A percentile compares a stretch with the other conserved stretches of the same genome.
Evolutionary conservation across 768 basidiomycete genomes (phyloP).

Genomic region (Terana coerulea): DNA sequence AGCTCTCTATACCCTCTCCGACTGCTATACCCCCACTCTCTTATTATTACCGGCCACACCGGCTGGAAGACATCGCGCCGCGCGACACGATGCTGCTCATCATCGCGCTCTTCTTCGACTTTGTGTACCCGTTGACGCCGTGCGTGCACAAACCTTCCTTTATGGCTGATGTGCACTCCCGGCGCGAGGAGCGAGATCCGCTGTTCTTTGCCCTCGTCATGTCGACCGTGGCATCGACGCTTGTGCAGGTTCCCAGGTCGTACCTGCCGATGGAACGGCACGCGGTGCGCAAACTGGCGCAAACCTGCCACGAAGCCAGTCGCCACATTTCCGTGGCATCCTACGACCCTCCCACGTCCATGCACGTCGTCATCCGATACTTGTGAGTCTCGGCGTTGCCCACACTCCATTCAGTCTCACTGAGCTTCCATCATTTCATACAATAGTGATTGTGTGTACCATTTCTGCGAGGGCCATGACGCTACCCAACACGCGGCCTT

Average conservation of each 20-base stretch:
- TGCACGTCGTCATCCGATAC: conserved; percentile 84
- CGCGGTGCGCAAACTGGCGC: conserved; percentile 80
- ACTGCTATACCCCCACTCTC: conserved; percentile 54
- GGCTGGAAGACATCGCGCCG: conserved; percentile 79
- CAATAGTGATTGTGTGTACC: conserved; percentile 74
- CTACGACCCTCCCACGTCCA: conserved; percentile 81
- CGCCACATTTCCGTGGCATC: conserved; percentile 75
- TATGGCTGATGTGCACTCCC: conserved; percentile 81
- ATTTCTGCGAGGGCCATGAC: conserved; percentile 86
- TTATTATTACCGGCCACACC: conserved; percentile 68
- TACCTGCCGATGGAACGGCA: conserved; percentile 85
- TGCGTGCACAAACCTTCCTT: conserved; percentile 90
- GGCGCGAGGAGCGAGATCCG: conserved; percentile 81
- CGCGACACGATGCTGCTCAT: conserved; percentile 79
- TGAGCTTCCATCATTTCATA: conserved; percentile 8
- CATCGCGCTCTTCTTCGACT: conserved; percentile 89
- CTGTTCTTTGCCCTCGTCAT: conserved; percentile 90
- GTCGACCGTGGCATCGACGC: conserved; percentile 82
- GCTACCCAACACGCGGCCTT: conserved; percentile 86
- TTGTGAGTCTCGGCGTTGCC: conserved; percentile 58
- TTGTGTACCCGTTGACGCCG: conserved; percentile 87
- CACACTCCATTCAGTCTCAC: not conserved
- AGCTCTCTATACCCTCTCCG: conserved; percentile 42
- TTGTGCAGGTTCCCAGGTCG: conserved; percentile 84
- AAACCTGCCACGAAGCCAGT: conserved; percentile 80